Evolutionary conservation across 768 basidiomycete genomes (phyloP), one percentile per base, ranked within the genome.

Genomic region (Auricularia auricula-judae): DNA sequence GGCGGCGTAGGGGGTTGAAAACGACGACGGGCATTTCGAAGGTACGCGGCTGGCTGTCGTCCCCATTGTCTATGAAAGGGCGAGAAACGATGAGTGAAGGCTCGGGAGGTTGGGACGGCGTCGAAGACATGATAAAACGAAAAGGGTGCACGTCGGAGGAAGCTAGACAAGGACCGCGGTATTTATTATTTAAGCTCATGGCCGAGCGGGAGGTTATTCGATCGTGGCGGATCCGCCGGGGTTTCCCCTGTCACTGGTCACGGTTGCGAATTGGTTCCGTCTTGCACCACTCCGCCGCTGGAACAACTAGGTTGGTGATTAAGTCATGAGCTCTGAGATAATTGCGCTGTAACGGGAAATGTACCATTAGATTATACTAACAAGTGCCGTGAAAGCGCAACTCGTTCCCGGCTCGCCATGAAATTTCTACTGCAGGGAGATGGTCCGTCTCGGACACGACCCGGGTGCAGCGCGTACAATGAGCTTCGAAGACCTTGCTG

Each of bases 401-500:
- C 14, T 21, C 16, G 16, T 12, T 51, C 47, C 47, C 47, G 11
- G 47, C 18, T 14, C 18, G 21, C 18, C 14, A 51, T 18, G 47
- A 51, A 18, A 51, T 51, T 18, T 51, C 85, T 3, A 89, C 86
- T 0, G 88, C 85, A 1, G 89, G 89, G 7, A 87, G 77, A 71
- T 90, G 87, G 0, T 85, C 86, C 68, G 91, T 88, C 2, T 78
- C 76, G 0, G 86, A 86, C 23, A 90, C 74, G 34, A 91, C 85
- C 18, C 88, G 83, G 60, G 81, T 76, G 69, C 89, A 92, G 36
- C 72, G 74, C 29, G 73, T 73, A 68, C 89, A 92, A 3, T 76
- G 80, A 36, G 83, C 80, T 61, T 84, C 75, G 68, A 91, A 91
- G 29, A 91, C 73, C 4, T 78, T 80, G 36, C 77, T 76, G 71